Evolutionary conservation across 106 monocot species (phyloP).

Genomic region (Dactylorhiza incarnata): DNA sequence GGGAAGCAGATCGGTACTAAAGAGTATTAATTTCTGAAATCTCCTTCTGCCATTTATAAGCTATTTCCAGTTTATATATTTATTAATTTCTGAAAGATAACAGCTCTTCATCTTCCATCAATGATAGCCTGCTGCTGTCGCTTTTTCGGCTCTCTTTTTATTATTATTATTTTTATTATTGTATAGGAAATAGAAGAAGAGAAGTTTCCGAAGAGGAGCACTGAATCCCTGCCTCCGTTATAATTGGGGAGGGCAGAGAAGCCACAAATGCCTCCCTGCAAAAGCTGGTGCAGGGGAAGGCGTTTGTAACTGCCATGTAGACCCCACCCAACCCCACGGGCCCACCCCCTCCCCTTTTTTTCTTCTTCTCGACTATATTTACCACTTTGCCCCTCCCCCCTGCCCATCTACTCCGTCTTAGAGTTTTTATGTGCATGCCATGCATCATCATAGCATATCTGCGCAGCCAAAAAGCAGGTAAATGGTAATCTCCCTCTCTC

Average conservation of each 20-base stretch:
- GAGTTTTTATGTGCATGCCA: constrained; percentile 3
- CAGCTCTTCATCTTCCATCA: not conserved
- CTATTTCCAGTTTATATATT: too few relatives aligned
- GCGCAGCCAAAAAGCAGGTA: constrained; percentile 7
- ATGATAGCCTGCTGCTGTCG: not conserved
- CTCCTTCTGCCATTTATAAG: too few relatives aligned
- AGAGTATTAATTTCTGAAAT: too few relatives aligned
- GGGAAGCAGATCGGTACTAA: too few relatives aligned
- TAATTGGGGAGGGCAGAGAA: not conserved
- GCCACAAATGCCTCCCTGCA: not conserved
- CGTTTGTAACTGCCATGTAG: constrained; percentile 7
- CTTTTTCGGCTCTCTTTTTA: not conserved
- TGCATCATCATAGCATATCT: constrained; percentile 5
- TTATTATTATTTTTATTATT: too few relatives aligned
- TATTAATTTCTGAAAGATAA: too few relatives aligned
- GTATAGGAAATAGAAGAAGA: not conserved
- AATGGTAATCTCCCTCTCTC: constrained; percentile 1
- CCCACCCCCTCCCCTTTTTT: too few relatives aligned
- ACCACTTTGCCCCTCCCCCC: not conserved
- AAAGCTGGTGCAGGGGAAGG: constrained; percentile 1
- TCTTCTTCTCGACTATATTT: not conserved
- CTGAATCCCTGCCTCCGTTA: not conserved
- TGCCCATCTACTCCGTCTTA: not conserved
- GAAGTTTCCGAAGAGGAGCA: not conserved
- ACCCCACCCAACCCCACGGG: not conserved